phyloP scores from a whole-genome alignment of 1,284 basidiomycete genomes.

The Apiotrichum laibachii region DNA sequence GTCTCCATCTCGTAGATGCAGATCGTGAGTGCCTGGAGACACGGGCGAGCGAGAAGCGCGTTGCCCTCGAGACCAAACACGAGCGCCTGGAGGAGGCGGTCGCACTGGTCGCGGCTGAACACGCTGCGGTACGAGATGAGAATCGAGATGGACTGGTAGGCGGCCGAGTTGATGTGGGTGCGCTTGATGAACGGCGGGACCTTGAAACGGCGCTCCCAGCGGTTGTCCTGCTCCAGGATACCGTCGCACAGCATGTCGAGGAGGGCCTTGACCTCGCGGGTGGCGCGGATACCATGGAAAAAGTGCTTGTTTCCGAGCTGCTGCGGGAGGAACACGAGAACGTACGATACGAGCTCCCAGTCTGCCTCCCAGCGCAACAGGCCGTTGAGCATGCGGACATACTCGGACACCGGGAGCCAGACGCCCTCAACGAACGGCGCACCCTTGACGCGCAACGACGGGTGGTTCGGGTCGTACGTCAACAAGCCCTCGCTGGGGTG shows the following conservation, averaged over 20 bases:
- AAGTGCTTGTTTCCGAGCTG: constrained; percentile 95
- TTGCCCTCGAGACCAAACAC: constrained; percentile 70
- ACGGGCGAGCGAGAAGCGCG: constrained; percentile 81
- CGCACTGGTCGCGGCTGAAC: constrained; percentile 60
- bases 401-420: constrained; percentile 76
- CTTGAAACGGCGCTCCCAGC: constrained; percentile 50
- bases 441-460: constrained; percentile 53
- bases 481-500: constrained; percentile 69
- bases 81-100: constrained; percentile 78
- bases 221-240: constrained; percentile 28
- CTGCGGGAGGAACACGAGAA: constrained; percentile 84
- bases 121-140: constrained; percentile 83
- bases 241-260: constrained; percentile 65
- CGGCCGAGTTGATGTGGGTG: constrained; percentile 82
- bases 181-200: constrained; percentile 57
- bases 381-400: constrained; percentile 65
- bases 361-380: constrained; percentile 74
- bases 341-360: constrained; percentile 93
- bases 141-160: constrained; percentile 83
- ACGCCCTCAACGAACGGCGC: constrained; percentile 54
- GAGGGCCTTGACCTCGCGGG: constrained; percentile 64
- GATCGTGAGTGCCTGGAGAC: constrained; percentile 84
- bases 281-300: constrained; percentile 84
- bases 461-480: constrained; percentile 64
- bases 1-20: constrained; percentile 84